Conservation (phyloP, 192 early-diverging fungal genomes). For the Coemansia aciculifera region DNA sequence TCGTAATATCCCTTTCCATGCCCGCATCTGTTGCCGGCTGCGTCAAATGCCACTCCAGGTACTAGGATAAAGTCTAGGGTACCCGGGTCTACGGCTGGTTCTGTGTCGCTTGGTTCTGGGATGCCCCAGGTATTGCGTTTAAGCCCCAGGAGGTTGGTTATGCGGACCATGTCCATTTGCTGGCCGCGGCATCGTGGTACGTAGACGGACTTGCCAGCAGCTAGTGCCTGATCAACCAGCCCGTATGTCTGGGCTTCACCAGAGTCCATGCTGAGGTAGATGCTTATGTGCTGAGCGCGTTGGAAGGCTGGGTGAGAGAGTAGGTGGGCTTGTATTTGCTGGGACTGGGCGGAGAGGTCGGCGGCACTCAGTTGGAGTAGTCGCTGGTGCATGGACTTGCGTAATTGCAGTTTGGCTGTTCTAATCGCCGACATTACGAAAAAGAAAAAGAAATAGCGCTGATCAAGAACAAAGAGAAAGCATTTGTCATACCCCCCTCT, state of each 20-base stretch:
- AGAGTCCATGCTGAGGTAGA: conserved; percentile 38
- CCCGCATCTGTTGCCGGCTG: conserved; percentile 31
- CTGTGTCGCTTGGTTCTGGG: conserved; percentile 18
- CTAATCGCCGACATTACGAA: conserved; percentile 8
- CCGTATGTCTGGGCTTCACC: conserved; percentile 33
- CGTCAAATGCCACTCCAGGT: conserved; percentile 48
- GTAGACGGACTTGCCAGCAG: conserved; percentile 36
- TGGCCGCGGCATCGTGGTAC: conserved; percentile 28
- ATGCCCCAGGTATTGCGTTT: conserved; percentile 40
- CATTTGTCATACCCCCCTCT: background rate
- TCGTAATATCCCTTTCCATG: conserved; percentile 53
- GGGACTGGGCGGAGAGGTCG: conserved; percentile 17
- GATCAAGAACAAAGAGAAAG: background rate
- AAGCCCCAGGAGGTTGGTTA: conserved; percentile 10
- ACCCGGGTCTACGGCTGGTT: conserved; percentile 20
- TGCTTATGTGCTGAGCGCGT: conserved; percentile 28
- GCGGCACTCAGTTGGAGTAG: conserved; percentile 9
- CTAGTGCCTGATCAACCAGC: conserved; percentile 15
- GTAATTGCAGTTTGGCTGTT: conserved; percentile 29
- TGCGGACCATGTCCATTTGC: conserved; percentile 38
- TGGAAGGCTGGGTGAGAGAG: conserved; percentile 9
- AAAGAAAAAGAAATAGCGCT: background rate
- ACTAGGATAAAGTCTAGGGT: conserved; percentile 42
- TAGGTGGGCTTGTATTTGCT: conserved; percentile 9
- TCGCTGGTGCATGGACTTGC: conserved; percentile 24